phyloP scores from a whole-genome alignment of 2,329 filamentous ascomycete genomes.

The Albifimbria verrucaria region DNA sequence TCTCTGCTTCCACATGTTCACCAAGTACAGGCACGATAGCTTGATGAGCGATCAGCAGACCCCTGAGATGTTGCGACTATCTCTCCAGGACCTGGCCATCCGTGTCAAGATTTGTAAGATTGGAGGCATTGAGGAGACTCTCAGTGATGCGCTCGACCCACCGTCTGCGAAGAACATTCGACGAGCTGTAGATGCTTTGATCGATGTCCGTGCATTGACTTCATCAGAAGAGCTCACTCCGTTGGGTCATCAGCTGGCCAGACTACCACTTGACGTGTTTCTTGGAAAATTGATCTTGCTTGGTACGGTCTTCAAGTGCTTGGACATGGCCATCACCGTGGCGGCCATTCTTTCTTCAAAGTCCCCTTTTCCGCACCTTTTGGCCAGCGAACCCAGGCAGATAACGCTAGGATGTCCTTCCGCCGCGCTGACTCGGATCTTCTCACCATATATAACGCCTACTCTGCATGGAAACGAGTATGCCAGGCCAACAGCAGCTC shows the following conservation, averaged over 20 bases:
- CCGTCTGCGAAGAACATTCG: conserved; percentile 91
- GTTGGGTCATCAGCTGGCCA: conserved; percentile 80
- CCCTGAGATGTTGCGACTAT: conserved; percentile 91
- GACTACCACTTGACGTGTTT: conserved; percentile 88
- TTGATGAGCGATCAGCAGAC: conserved; percentile 89
- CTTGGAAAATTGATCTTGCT: conserved; percentile 89
- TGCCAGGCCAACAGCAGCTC: conserved; percentile 62
- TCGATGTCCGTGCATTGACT: conserved; percentile 90
- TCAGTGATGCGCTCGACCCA: conserved; percentile 83
- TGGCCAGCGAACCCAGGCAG: conserved; percentile 76
- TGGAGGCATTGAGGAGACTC: conserved; percentile 85
- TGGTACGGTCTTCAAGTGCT: conserved; percentile 81
- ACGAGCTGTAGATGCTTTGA: conserved; percentile 84
- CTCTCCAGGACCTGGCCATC: conserved; percentile 90
- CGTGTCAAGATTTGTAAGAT: conserved; percentile 97
- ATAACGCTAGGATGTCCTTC: conserved; percentile 75
- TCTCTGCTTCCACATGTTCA: conserved; percentile 94
- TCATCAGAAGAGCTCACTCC: conserved; percentile 78
- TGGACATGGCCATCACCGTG: conserved; percentile 88
- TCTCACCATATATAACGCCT: conserved; percentile 91
- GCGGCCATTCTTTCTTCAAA: conserved; percentile 94
- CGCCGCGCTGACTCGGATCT: conserved; percentile 87
- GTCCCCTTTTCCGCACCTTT: conserved; percentile 89
- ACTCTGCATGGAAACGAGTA: conserved; percentile 80
- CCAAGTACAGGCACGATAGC: conserved; percentile 80